These are phyloP conservation scores for Oryza officinalis DNA, from an alignment of 176 grass and related monocot species.

Conservation along the genomic window DNA sequence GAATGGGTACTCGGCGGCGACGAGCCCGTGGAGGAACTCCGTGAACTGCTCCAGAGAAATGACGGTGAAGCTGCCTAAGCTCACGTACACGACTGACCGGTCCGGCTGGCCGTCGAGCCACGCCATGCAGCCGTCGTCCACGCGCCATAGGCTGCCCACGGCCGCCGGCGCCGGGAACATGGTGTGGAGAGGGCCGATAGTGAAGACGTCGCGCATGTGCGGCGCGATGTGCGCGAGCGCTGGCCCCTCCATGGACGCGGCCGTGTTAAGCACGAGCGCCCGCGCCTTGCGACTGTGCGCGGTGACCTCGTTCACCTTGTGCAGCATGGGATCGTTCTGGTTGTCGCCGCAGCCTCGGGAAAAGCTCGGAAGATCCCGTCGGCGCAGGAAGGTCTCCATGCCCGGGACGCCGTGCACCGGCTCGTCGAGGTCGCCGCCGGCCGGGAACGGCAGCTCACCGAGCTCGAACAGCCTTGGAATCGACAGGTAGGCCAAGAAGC, in stretches of 20 bases:
- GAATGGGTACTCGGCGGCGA: constrained; percentile 39
- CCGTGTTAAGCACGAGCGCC: background rate
- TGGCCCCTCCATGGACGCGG: background rate
- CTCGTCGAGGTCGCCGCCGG: constrained; percentile 30
- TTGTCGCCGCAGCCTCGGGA: background rate
- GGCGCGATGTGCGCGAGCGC: background rate
- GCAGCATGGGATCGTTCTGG: background rate
- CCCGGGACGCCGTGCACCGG: constrained; percentile 27
- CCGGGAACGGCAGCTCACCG: constrained; percentile 32
- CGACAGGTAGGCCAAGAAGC: constrained; percentile 37
- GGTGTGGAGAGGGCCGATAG: background rate
- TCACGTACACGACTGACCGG: constrained; percentile 61
- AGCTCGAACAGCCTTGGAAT: constrained; percentile 38
- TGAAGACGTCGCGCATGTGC: background rate
- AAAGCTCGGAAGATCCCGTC: constrained; percentile 28
- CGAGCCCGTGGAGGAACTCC: constrained; percentile 46
- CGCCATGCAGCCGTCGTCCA: constrained; percentile 38
- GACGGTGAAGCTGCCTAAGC: constrained; percentile 53
- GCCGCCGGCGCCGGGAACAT: background rate
- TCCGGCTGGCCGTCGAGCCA: constrained; percentile 57
- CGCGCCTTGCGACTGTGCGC: background rate
- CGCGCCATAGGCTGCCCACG: constrained; percentile 39
- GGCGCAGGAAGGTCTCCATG: constrained; percentile 36
- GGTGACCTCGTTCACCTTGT: background rate
- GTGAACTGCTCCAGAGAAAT: constrained; percentile 32